Conservation (phyloP, 805 yeast species). For the Saccharomycodes ludwigii region DNA sequence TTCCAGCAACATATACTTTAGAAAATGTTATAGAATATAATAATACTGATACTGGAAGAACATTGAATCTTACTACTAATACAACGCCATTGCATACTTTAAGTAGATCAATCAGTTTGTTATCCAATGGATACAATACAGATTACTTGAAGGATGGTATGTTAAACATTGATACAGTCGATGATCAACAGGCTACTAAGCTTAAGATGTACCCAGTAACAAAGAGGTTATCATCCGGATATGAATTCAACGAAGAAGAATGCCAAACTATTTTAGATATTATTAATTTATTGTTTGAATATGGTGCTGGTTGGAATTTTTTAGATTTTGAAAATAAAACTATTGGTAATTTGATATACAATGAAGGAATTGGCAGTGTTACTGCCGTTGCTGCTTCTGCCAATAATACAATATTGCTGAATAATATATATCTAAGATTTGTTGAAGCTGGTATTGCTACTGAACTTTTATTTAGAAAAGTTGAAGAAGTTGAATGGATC, state of each 20-base stretch:
- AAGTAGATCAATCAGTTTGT: too few species aligned
- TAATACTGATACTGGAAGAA: constrained; percentile 26
- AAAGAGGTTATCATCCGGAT: too few species aligned
- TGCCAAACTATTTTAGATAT: constrained; percentile 35
- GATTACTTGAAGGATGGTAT: too few species aligned
- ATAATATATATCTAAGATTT: constrained; percentile 33
- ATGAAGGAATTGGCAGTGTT: constrained; percentile 30
- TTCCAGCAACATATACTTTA: constrained; percentile 72
- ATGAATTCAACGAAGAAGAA: constrained; percentile 29
- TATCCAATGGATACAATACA: too few species aligned
- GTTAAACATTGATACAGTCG: too few species aligned
- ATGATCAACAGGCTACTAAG: too few species aligned
- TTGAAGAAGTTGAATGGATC: constrained; percentile 50
- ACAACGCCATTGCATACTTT: constrained; percentile 75
- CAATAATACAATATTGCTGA: constrained; percentile 13
- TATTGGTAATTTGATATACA: constrained; percentile 69
- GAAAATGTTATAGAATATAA: constrained; percentile 58
- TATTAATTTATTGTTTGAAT: constrained; percentile 58
- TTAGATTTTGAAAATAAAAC: constrained; percentile 61
- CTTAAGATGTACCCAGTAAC: too few species aligned
- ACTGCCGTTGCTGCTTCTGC: constrained; percentile 17
- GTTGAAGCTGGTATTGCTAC: constrained; percentile 88
- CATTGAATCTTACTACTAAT: too few species aligned
- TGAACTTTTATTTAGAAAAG: constrained; percentile 64
- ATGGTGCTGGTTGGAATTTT: constrained; percentile 90